Conservation (phyloP, 1,139 yeast species). For the Blastobotrys illinoisensis region DNA sequence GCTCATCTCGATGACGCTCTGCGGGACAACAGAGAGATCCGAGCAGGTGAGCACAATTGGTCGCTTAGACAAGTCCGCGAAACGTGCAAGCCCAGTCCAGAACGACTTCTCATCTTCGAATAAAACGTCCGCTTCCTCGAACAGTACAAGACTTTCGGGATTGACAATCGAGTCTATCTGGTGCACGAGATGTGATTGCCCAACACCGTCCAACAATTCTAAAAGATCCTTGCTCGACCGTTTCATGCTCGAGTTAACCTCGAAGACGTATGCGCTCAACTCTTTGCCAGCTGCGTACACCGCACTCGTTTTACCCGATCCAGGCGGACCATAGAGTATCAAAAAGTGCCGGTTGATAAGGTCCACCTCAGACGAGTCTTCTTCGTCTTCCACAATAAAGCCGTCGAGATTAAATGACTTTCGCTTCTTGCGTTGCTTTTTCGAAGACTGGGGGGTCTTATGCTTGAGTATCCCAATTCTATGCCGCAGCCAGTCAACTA, state of each 20-base stretch:
- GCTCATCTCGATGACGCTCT: conserved; percentile 8
- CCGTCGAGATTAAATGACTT: conserved; percentile 13
- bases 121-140: conserved; percentile 82
- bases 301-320: conserved; percentile 75
- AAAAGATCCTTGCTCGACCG: conserved; percentile 69
- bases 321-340: conserved; percentile 65
- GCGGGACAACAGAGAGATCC: conserved; percentile 51
- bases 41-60: conserved; percentile 78
- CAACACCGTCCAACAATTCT: conserved; percentile 64
- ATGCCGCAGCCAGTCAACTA: conserved; percentile 19
- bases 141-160: conserved; percentile 62
- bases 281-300: conserved; percentile 65
- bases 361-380: conserved; percentile 27
- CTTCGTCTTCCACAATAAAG: conserved; percentile 42
- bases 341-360: conserved; percentile 30
- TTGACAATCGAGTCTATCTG: conserved; percentile 28
- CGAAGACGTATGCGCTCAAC: conserved; percentile 70
- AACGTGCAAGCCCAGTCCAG: conserved; percentile 67
- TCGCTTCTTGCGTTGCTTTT: conserved; percentile 1
- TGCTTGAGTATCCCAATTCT: conserved; percentile 15
- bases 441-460: neutral
- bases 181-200: conserved; percentile 80
- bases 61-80: conserved; percentile 61
- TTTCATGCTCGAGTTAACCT: conserved; percentile 66
- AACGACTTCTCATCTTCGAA: conserved; percentile 76